Base-by-base conservation (phyloP, 768 basidiomycete genomes). In the Suillus lakei region DNA sequence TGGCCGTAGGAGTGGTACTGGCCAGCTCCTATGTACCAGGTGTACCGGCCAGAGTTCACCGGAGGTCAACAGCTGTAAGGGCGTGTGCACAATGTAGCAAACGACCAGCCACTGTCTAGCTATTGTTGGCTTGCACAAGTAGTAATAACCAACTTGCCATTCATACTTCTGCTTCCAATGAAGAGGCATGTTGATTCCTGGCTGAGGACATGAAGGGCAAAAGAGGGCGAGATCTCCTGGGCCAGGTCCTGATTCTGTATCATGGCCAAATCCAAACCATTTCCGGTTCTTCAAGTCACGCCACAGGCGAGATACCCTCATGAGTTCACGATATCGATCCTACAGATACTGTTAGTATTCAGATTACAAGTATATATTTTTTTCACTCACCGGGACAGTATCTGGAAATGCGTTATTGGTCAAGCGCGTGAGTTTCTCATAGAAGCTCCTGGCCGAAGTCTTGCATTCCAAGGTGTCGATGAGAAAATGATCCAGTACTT, bases 171-270 rank as follows among this genome's bases (percentile, higher is more conserved):
- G 4, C 21, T 66, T 39, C 76, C 76, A 77, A 32, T 70, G 21
- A 1, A 38, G 32, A 3, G 71, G 71, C 4, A 76, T 30, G 41
- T 78, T 78, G 13, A 73, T 60, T 0, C 66, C 67, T 0, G 71
- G 72, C 46, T 75, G 75, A 0, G 72, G 75, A 55, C 77, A 77
- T 10, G 73, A 67, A 0, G 72, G 63, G 48, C 75, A 78, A n/a
- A 74, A 76, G 72, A 7, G 65, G 32, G 58, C 65, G 67, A 64
- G 56, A 16, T 55, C 59, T n/a, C 66, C 66, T 23, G 38, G 21
- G 7, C 55, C 36, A 43, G 66, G 66, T n/a, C 2, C 2, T 13
- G 18, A 5, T 10, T 61, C 38, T 21, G 3, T 50, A 48, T 70
- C 69, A 60, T 70, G 69, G 7, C 64, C 58, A 59, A 60, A 67